A percentile compares a stretch with the other conserved stretches of the same genome.
Evolutionary conservation across 2,329 filamentous ascomycete genomes (phyloP).

Genomic region (Teratosphaeria pseudoeucalypti): DNA sequence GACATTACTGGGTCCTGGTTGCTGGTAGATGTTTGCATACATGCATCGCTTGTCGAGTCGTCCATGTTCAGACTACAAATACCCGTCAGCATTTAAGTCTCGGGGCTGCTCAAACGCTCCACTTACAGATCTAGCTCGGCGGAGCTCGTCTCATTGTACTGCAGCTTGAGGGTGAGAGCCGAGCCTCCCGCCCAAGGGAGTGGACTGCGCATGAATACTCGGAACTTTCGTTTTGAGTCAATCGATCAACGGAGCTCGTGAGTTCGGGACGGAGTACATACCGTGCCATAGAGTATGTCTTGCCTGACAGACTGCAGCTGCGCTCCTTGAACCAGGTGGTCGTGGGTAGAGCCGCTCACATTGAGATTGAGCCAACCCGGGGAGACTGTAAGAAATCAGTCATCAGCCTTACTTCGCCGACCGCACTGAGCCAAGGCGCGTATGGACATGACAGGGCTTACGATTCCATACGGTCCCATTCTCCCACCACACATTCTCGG

Average conservation of each 20-base stretch:
- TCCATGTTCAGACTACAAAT: slow-evolving; percentile 31
- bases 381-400: neutral
- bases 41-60: slow-evolving; percentile 17
- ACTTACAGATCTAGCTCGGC: slow-evolving; percentile 31
- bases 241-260: neutral
- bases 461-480: slow-evolving; percentile 6
- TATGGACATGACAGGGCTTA: neutral
- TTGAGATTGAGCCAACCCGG: slow-evolving; percentile 25
- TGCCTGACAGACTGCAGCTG: slow-evolving; percentile 33
- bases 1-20: slow-evolving; percentile 29
- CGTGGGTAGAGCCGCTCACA: slow-evolving; percentile 22
- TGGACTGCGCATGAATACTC: slow-evolving; percentile 33
- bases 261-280: neutral
- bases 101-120: neutral
- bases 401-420: neutral
- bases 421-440: neutral
- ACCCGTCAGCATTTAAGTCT: neutral
- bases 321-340: slow-evolving; percentile 36
- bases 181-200: slow-evolving; percentile 28
- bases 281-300: slow-evolving; percentile 39
- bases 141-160: slow-evolving; percentile 36
- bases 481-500: slow-evolving; percentile 29
- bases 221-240: slow-evolving; percentile 19
- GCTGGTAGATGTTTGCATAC: slow-evolving; percentile 26
- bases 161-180: slow-evolving; percentile 36